Conservation (phyloP, 305 asterid species). For the Solanum hybrid region DNA sequence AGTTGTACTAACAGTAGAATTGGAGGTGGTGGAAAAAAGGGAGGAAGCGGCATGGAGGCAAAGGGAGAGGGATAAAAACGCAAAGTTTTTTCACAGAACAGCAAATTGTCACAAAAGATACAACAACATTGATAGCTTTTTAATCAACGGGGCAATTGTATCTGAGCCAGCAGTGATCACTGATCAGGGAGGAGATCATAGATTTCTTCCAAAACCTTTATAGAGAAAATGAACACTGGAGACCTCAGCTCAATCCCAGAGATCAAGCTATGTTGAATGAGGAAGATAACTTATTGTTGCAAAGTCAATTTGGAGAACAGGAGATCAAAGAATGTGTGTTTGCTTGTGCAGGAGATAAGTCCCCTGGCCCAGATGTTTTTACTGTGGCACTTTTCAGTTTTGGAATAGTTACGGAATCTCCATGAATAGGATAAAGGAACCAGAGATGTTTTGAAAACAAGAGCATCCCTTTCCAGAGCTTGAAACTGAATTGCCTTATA, state of each 20-base stretch:
- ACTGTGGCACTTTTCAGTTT: neutral
- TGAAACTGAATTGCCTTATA: neutral
- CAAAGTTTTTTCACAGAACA: no score
- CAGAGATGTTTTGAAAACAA: neutral
- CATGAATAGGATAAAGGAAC: neutral
- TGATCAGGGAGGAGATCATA: neutral
- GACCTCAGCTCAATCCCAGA: neutral
- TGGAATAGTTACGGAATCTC: no score
- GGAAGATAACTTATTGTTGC: neutral
- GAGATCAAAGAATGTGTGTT: neutral
- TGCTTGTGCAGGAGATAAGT: neutral
- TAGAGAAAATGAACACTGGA: neutral
- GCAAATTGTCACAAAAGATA: neutral
- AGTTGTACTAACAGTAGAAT: neutral
- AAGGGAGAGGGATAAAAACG: neutral
- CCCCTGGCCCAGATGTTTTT: neutral
- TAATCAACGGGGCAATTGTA: neutral
- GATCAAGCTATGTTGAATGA: neutral
- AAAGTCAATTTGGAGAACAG: neutral
- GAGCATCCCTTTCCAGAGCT: neutral
- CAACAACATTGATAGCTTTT: neutral
- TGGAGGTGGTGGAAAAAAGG: neutral
- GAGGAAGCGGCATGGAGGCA: neutral
- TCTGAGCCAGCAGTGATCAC: neutral
- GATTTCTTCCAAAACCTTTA: neutral